Evolutionary conservation across 2,329 filamentous ascomycete genomes (phyloP), one percentile per base, ranked within the genome.

Genomic region (Fusarium sp.): DNA sequence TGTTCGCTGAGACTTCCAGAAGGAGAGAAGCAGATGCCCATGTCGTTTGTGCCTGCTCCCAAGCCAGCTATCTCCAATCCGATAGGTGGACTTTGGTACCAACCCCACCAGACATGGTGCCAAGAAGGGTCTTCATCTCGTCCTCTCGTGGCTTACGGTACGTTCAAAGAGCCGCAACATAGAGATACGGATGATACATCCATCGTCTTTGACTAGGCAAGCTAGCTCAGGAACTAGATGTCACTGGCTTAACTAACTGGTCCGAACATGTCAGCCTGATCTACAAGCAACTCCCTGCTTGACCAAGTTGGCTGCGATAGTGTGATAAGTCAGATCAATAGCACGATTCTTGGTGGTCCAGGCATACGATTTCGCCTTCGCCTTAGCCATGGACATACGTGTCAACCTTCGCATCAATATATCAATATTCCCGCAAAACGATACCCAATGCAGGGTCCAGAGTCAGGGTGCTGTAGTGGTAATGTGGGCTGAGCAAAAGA

Each of bases 1-100:
- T 61, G 52, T 75, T 75, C 73, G 46, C 50, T 61, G 49, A 73
- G 58, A 47, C 71, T 75, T 75, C 72, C 72, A 65, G 73, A 75
- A 75, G 62, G 38, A 51, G 13, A 69, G 55, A 59, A 71, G 50
- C 28, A 31, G 58, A 46, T 47, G 49, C 57, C 44, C 51, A 47
- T 47, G 40, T 26, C 31, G 44, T 60, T 70, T 65, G 56, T 50
- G 53, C 37, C 57, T 37, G 42, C 57, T 55, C 52, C 45, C 37
- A 52, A 28, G 26, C 34, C 41, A 55, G 36, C 51, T 49, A 36
- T 34, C 52, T 41, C 34, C 50, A 38, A 73, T 58, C 71, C 71
- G 73, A 75, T 75, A 75, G 73, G 73, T 74, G 70, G 73, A 66
- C 36, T 67, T 62, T 54, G 34, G 46, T 37, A 30, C 33, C n/a